phyloP scores from a whole-genome alignment of 2,329 filamentous ascomycete genomes.

The Monosporascus ibericus region DNA sequence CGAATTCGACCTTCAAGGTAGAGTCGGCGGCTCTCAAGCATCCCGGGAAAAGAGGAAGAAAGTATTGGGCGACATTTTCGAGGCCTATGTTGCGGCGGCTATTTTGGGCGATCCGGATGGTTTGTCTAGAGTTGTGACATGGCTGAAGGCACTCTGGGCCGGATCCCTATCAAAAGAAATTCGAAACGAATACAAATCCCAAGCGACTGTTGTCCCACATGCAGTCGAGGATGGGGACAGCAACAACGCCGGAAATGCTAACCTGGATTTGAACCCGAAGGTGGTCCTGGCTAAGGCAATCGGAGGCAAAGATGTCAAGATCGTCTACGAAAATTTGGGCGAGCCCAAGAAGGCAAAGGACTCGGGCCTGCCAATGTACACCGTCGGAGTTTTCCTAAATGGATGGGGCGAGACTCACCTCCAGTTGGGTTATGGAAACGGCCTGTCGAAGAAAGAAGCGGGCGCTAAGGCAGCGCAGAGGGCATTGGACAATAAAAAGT shows the following conservation, averaged over 20 bases:
- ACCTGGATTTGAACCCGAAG: conserved; percentile 39
- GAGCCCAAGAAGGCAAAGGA: conserved; percentile 49
- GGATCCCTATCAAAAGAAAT: conserved; percentile 55
- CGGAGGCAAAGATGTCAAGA: conserved; percentile 48
- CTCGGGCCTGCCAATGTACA: conserved; percentile 50
- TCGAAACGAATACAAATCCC: conserved; percentile 26
- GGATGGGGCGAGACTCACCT: conserved; percentile 63
- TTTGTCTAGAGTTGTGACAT: conserved; percentile 54
- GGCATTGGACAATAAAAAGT: conserved; percentile 60
- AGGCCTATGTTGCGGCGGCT: conserved; percentile 80
- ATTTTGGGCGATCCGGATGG: conserved; percentile 64
- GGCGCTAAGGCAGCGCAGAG: conserved; percentile 58
- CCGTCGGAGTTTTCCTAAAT: conserved; percentile 58
- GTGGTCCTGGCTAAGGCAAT: conserved; percentile 46
- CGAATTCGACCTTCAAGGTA: conserved; percentile 33
- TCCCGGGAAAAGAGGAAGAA: conserved; percentile 57
- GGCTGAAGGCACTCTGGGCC: conserved; percentile 72
- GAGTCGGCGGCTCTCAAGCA: conserved; percentile 30
- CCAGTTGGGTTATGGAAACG: conserved; percentile 57
- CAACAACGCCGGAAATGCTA: conserved; percentile 1
- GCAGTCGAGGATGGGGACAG: conserved; percentile 5
- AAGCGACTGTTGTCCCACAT: conserved; percentile 10
- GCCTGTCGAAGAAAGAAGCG: conserved; percentile 62
- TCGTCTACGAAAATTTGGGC: conserved; percentile 56
- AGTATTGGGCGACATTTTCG: conserved; percentile 79